Evolutionary conservation across 2,329 filamentous ascomycete species (phyloP).

Genomic region (Diaporthe citri): DNA sequence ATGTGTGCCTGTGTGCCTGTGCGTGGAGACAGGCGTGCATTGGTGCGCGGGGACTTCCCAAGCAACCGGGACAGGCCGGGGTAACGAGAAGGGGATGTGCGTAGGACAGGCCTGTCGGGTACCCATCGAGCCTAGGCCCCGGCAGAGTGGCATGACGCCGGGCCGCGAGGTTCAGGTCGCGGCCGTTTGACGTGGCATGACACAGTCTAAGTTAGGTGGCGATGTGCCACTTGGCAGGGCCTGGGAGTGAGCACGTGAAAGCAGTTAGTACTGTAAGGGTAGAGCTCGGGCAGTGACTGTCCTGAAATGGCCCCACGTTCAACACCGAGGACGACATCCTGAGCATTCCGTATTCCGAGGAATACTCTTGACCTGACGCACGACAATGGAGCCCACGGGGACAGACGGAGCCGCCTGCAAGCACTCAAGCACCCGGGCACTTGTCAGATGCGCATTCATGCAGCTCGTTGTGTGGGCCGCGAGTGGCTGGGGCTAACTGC

Average conservation of each 20-base stretch:
- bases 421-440: neutral
- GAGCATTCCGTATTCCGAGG: neutral
- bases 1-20: neutral
- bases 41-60: constrained; percentile 23
- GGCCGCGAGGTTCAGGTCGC: constrained; percentile 27
- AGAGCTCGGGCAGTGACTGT: neutral
- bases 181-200: constrained; percentile 32
- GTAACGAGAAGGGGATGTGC: neutral
- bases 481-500: constrained; percentile 19
- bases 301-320: neutral
- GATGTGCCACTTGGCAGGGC: constrained; percentile 4
- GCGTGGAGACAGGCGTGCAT: constrained; percentile 25
- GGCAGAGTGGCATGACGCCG: constrained; percentile 12
- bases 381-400: constrained; percentile 10
- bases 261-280: neutral
- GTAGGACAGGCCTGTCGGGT: neutral
- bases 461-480: neutral
- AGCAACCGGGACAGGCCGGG: constrained; percentile 33
- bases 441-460: constrained; percentile 12
- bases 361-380: constrained; percentile 9
- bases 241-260: neutral
- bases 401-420: neutral
- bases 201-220: constrained; percentile 19
- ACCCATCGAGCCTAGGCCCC: neutral
- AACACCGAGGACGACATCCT: neutral